phyloP scores from a whole-genome alignment of 805 yeast genomes.

The Vanderwaltozyma polyspora region DNA sequence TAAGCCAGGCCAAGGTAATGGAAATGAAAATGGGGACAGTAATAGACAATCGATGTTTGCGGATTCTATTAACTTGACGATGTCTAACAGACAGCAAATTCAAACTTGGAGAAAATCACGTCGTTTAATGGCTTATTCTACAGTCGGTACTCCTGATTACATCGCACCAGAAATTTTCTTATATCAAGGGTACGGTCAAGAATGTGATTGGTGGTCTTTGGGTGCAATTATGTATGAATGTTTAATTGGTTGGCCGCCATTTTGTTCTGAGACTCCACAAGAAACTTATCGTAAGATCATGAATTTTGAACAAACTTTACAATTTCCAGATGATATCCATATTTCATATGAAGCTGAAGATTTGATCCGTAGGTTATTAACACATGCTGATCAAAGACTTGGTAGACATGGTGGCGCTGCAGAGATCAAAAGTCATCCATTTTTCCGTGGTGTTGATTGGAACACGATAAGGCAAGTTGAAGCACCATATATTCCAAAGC shows the following conservation, averaged over 20 bases:
- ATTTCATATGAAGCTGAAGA: conserved; percentile 83
- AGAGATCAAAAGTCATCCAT: conserved; percentile 82
- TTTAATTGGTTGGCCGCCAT: conserved; percentile 94
- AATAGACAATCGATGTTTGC: conserved; percentile 75
- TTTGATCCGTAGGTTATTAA: conserved; percentile 62
- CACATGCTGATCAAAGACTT: conserved; percentile 66
- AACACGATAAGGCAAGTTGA: conserved; percentile 73
- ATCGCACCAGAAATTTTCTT: conserved; percentile 91
- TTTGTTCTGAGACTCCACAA: conserved; percentile 88
- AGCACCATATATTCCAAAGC: conserved; percentile 89
- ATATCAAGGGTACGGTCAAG: conserved; percentile 92
- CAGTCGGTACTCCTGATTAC: conserved; percentile 94
- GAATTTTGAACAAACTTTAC: conserved; percentile 81
- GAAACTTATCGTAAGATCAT: conserved; percentile 86
- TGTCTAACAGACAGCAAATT: conserved; percentile 89
- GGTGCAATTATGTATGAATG: conserved; percentile 97
- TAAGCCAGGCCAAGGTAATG: conserved; percentile 27
- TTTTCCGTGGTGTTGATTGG: conserved; percentile 96
- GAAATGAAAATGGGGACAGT: conserved; percentile 17
- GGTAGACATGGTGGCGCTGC: conserved; percentile 89
- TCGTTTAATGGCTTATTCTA: conserved; percentile 87
- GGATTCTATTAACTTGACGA: conserved; percentile 89
- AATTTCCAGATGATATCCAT: conserved; percentile 86
- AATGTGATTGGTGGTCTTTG: conserved; percentile 96
- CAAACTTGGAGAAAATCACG: conserved; percentile 93